Evolutionary conservation across 2,329 filamentous ascomycete species (phyloP).

Genomic region (Fusarium foetens): DNA sequence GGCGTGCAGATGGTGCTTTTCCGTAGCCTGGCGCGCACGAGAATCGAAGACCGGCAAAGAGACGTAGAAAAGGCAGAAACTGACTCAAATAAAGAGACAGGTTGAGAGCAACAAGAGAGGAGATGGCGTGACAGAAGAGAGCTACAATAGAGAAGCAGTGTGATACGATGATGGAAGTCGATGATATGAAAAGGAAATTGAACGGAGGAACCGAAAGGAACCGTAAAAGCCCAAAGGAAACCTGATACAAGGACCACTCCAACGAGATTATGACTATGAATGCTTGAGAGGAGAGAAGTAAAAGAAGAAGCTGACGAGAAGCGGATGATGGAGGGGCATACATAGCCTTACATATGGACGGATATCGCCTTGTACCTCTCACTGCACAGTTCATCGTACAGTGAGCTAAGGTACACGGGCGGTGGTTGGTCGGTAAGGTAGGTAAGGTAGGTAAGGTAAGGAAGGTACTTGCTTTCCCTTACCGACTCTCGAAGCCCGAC

Average conservation of each 20-base stretch:
- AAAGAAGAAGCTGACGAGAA: slow-evolving; percentile 10
- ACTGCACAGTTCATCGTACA: slow-evolving; percentile 19
- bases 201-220: slow-evolving; percentile 22
- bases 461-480: slow-evolving; percentile 9
- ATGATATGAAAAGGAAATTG: slow-evolving; percentile 12
- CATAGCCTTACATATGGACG: background rate
- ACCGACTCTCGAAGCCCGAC: slow-evolving; percentile 16
- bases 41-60: slow-evolving; percentile 2
- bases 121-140: background rate
- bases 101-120: slow-evolving; percentile 6
- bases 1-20: slow-evolving; percentile 1
- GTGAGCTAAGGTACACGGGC: background rate
- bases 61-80: slow-evolving; percentile 1
- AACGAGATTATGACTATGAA: slow-evolving; percentile 18
- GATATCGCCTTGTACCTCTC: slow-evolving; percentile 1
- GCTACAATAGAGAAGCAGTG: slow-evolving; percentile 6
- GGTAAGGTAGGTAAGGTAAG: background rate
- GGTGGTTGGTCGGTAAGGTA: background rate
- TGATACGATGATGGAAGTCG: background rate
- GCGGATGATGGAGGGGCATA: slow-evolving; percentile 12
- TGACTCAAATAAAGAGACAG: background rate
- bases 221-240: slow-evolving; percentile 31
- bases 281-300: slow-evolving; percentile 5
- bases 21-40: background rate
- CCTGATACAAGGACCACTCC: slow-evolving; percentile 22